Evolutionary conservation across 2,329 filamentous ascomycete genomes (phyloP).

Genomic region (Rachicladosporium sp.): DNA sequence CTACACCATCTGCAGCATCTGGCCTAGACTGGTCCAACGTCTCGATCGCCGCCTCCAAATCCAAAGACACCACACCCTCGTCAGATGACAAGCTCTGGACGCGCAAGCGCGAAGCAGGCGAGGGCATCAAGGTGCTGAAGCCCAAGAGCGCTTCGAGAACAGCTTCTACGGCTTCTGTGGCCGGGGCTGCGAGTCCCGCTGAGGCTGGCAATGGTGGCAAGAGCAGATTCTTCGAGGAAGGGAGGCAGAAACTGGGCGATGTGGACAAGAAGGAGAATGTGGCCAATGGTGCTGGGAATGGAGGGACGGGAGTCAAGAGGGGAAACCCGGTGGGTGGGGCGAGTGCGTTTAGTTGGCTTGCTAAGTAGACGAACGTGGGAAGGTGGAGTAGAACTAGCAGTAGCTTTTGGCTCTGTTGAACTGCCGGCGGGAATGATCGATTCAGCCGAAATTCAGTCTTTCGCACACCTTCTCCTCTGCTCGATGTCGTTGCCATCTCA

Average conservation of each 20-base stretch:
- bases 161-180: slow-evolving; percentile 24
- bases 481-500: too few relatives aligned
- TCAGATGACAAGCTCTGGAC: too few relatives aligned
- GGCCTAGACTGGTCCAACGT: slow-evolving; percentile 5
- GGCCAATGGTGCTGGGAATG: slow-evolving; percentile 5
- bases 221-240: slow-evolving; percentile 39
- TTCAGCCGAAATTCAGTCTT: too few relatives aligned
- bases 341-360: slow-evolving; percentile 85
- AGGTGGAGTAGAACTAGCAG: too few relatives aligned
- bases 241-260: slow-evolving; percentile 21
- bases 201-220: slow-evolving; percentile 16
- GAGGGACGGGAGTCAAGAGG: slow-evolving; percentile 15
- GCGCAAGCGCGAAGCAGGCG: too few relatives aligned
- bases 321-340: slow-evolving; percentile 80
- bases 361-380: too few relatives aligned
- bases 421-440: too few relatives aligned
- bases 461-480: too few relatives aligned
- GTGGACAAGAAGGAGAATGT: slow-evolving; percentile 5
- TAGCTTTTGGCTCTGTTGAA: too few relatives aligned
- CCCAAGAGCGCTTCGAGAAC: slow-evolving; percentile 53
- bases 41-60: slow-evolving; percentile 54
- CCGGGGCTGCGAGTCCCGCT: slow-evolving; percentile 11
- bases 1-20: slow-evolving; percentile 7
- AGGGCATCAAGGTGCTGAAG: slow-evolving; percentile 80
- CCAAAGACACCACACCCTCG: slow-evolving; percentile 38